Evolutionary conservation across 768 basidiomycete species (phyloP).

Genomic region (Crucibulum laeve): DNA sequence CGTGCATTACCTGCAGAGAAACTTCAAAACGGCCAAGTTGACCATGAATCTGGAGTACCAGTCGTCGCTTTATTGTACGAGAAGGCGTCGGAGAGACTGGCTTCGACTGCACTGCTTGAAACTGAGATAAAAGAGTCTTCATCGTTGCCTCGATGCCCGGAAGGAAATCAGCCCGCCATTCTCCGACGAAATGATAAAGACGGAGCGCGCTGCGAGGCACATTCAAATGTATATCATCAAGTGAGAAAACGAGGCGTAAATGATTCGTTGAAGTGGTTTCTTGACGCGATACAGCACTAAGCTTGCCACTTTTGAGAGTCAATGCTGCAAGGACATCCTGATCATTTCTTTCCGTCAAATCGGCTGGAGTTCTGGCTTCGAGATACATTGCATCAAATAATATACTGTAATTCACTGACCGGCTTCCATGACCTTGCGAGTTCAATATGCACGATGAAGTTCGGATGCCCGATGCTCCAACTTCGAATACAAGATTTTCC

Average conservation of each 20-base stretch:
- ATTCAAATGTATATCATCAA: constrained; percentile 45
- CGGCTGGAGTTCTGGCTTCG: constrained; percentile 51
- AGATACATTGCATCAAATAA: constrained; percentile 50
- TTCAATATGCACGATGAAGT: constrained; percentile 29
- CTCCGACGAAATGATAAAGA: constrained; percentile 72
- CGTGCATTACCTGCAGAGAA: constrained; percentile 80
- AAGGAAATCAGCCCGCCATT: constrained; percentile 79
- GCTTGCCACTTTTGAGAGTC: constrained; percentile 37
- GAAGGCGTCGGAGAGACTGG: constrained; percentile 27
- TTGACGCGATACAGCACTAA: constrained; percentile 42
- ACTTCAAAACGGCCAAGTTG: constrained; percentile 48
- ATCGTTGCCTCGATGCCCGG: constrained; percentile 69
- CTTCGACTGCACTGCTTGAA: constrained; percentile 37
- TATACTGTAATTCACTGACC: constrained; percentile 44
- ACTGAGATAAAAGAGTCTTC: constrained; percentile 60
- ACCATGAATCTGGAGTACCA: constrained; percentile 47
- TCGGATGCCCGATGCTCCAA: constrained; percentile 39
- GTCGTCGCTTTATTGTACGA: constrained; percentile 15
- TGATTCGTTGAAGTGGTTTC: constrained; percentile 36
- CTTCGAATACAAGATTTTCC: constrained; percentile 65
- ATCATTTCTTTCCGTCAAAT: constrained; percentile 31
- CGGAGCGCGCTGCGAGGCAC: constrained; percentile 81
- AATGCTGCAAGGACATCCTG: constrained; percentile 63
- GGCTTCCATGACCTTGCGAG: constrained; percentile 20
- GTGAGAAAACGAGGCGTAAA: constrained; percentile 37